A percentile compares a stretch with the other conserved stretches of the same genome.
phyloP scores from a whole-genome alignment of 257 asterid species.

The Eucommia ulmoides region DNA sequence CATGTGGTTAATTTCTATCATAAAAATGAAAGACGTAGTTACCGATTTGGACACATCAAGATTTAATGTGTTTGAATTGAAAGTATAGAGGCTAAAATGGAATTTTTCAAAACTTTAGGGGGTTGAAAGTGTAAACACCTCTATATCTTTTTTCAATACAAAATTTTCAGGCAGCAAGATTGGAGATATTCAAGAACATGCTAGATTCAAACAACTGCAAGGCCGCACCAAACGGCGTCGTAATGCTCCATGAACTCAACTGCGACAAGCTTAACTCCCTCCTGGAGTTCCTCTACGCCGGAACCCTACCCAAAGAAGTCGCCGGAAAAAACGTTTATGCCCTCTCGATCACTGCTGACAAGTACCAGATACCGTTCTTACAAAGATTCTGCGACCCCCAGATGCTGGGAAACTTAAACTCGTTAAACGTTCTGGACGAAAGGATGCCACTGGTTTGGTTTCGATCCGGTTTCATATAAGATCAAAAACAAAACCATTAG shows the following conservation, averaged over 20 bases:
- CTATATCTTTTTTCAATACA: too few relatives aligned
- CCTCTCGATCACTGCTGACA: constrained; percentile 76
- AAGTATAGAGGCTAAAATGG: too few relatives aligned
- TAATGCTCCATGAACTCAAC: constrained; percentile 51
- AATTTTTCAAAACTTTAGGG: too few relatives aligned
- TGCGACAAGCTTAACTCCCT: constrained; percentile 51
- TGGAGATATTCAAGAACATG: constrained; percentile 49
- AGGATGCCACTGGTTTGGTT: too few relatives aligned
- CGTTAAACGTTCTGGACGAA: constrained; percentile 63
- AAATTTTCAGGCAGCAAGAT: constrained; percentile 72
- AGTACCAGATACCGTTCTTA: constrained; percentile 67
- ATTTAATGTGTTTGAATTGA: too few relatives aligned
- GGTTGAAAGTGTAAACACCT: too few relatives aligned
- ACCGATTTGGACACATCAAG: too few relatives aligned
- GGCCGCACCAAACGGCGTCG: constrained; percentile 52
- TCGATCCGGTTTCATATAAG: too few relatives aligned
- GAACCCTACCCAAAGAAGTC: constrained; percentile 46
- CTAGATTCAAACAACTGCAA: constrained; percentile 74
- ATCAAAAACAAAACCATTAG: too few relatives aligned
- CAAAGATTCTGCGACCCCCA: constrained; percentile 58
- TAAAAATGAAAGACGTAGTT: too few relatives aligned
- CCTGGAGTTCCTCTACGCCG: constrained; percentile 65
- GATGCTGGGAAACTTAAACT: constrained; percentile 55
- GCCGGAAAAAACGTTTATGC: constrained; percentile 60
- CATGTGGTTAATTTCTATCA: too few relatives aligned